Percentiles rank a stretch among this genome's conserved stretches.
These are phyloP conservation scores for Diplodia intermedia DNA, from an alignment of 2,329 filamentous ascomycete species.

Conservation along the genomic window DNA sequence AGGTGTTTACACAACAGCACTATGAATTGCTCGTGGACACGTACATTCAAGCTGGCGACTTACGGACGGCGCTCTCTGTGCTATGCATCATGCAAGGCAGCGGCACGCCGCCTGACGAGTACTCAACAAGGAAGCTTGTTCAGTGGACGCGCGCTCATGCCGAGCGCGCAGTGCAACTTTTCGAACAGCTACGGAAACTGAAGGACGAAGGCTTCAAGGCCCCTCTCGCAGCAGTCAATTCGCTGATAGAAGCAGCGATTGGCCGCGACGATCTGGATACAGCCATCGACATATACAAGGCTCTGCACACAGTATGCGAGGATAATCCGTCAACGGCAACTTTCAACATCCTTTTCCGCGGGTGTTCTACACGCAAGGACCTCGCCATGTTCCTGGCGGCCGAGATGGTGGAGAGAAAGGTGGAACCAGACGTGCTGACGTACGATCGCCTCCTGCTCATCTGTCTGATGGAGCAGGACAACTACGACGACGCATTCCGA, in stretches of 20 bases:
- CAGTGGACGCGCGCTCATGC: slow-evolving; percentile 57
- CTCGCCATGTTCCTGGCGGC: slow-evolving; percentile 67
- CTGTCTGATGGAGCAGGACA: slow-evolving; percentile 51
- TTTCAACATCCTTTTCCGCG: slow-evolving; percentile 66
- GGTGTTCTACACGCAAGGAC: slow-evolving; percentile 58
- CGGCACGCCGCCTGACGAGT: slow-evolving; percentile 63
- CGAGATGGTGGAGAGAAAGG: slow-evolving; percentile 65
- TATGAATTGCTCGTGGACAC: slow-evolving; percentile 81
- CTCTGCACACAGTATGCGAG: slow-evolving; percentile 60
- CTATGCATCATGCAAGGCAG: slow-evolving; percentile 76
- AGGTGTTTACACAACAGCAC: slow-evolving; percentile 69
- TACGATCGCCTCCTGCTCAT: slow-evolving; percentile 68
- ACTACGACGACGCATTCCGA: slow-evolving; percentile 55
- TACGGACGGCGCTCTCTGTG: slow-evolving; percentile 71
- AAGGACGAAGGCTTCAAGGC: slow-evolving; percentile 57
- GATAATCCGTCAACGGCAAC: slow-evolving; percentile 58
- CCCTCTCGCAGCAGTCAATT: slow-evolving; percentile 59
- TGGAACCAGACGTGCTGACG: slow-evolving; percentile 63
- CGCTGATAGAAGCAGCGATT: slow-evolving; percentile 61
- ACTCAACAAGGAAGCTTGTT: slow-evolving; percentile 70
- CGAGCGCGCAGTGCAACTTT: slow-evolving; percentile 58
- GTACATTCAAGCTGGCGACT: slow-evolving; percentile 66
- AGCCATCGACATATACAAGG: slow-evolving; percentile 67
- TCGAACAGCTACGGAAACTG: slow-evolving; percentile 64
- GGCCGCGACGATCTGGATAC: slow-evolving; percentile 53